These are phyloP conservation scores for Chrysoporthe puriensis DNA, from an alignment of 2,329 filamentous ascomycete genomes.

Conservation along the genomic window DNA sequence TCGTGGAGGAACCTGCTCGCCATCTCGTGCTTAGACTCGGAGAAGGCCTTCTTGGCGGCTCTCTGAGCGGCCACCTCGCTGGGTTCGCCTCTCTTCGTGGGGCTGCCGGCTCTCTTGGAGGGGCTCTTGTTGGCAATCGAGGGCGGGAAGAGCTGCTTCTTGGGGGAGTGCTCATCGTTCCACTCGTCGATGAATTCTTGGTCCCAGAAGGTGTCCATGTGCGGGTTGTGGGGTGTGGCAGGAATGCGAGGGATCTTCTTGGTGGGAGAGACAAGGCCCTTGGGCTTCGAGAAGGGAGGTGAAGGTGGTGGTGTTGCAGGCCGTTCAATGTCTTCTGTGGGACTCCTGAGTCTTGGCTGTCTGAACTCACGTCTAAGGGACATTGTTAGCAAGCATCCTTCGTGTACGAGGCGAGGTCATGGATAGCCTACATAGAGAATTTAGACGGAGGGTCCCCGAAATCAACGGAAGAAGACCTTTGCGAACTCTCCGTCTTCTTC, in stretches of 20 bases:
- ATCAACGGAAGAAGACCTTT: background rate
- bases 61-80: constrained; percentile 38
- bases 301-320: constrained; percentile 26
- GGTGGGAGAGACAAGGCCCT: constrained; percentile 37
- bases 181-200: constrained; percentile 63
- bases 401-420: background rate
- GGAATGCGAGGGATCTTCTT: constrained; percentile 51
- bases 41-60: constrained; percentile 63
- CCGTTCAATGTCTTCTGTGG: constrained; percentile 5
- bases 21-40: constrained; percentile 62
- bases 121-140: constrained; percentile 35
- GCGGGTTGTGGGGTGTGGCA: constrained; percentile 55
- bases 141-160: constrained; percentile 42
- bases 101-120: constrained; percentile 36
- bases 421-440: constrained; percentile 14
- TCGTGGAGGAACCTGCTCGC: constrained; percentile 68
- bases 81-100: constrained; percentile 36
- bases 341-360: background rate
- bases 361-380: constrained; percentile 4
- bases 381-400: constrained; percentile 15
- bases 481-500: background rate
- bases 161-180: constrained; percentile 63
- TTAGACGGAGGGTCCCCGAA: constrained; percentile 9
- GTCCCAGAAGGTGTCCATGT: constrained; percentile 63
- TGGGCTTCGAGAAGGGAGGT: constrained; percentile 11